These are phyloP conservation scores for Dothideomycetidae sp. DNA, from an alignment of 2,329 filamentous ascomycete species.

Conservation along the genomic window DNA sequence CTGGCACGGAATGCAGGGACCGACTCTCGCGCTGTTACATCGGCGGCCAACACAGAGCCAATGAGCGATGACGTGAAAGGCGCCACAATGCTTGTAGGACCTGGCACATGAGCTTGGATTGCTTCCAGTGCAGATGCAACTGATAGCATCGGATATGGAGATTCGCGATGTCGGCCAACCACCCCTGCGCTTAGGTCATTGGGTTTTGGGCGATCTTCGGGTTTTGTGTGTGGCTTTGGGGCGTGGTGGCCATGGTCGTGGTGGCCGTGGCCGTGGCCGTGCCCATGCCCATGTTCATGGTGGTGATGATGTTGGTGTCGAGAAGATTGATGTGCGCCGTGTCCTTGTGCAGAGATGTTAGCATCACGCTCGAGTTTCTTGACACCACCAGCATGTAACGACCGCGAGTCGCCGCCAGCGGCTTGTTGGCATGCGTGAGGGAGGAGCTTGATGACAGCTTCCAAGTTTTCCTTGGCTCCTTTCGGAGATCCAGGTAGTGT, in stretches of 20 bases:
- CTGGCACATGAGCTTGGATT: constrained; percentile 60
- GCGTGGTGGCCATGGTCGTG: constrained; percentile 46
- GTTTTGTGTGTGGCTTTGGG: constrained; percentile 55
- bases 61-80: constrained; percentile 53
- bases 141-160: constrained; percentile 82
- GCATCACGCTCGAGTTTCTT: constrained; percentile 75
- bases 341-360: constrained; percentile 35
- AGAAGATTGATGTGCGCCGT: constrained; percentile 15
- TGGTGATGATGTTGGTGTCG: constrained; percentile 33
- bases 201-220: constrained; percentile 41
- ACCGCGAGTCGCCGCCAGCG: constrained; percentile 65
- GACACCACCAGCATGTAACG: constrained; percentile 64
- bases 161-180: constrained; percentile 61
- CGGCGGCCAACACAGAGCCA: constrained; percentile 66
- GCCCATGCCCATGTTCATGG: constrained; percentile 19
- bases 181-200: constrained; percentile 47
- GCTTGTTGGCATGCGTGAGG: constrained; percentile 92
- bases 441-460: constrained; percentile 74
- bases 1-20: constrained; percentile 91
- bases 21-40: constrained; percentile 63
- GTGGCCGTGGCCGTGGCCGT: constrained; percentile 24
- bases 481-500: constrained; percentile 92
- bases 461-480: constrained; percentile 83
- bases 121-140: constrained; percentile 66
- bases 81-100: constrained; percentile 40